Conservation (phyloP, 1,284 basidiomycete species). For the Ceratobasidium papillatum region DNA sequence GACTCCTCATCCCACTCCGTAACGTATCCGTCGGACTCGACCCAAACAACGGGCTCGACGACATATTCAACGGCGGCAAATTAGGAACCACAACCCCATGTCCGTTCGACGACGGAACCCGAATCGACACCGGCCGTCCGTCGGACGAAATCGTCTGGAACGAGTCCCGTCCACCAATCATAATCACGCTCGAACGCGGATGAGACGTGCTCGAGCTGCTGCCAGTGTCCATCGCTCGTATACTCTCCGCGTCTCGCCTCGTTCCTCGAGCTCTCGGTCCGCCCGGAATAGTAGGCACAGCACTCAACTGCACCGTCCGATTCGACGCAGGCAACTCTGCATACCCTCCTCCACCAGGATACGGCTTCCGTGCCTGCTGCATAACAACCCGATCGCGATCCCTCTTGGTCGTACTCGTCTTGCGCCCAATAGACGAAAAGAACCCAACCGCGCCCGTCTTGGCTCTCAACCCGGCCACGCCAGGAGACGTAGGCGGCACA, state of each 20-base stretch:
- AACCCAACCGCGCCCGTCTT: conserved; percentile 57
- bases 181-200: conserved; percentile 41
- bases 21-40: background rate
- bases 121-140: conserved; percentile 33
- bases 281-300: conserved; percentile 68
- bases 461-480: conserved; percentile 22
- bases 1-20: conserved; percentile 30
- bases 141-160: conserved; percentile 34
- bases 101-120: conserved; percentile 37
- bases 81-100: conserved; percentile 29
- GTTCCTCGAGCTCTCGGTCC: conserved; percentile 70
- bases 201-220: background rate
- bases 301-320: conserved; percentile 51
- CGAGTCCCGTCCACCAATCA: conserved; percentile 40
- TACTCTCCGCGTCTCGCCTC: background rate
- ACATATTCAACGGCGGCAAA: background rate
- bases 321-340: conserved; percentile 47
- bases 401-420: conserved; percentile 62
- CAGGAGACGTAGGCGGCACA: conserved; percentile 45
- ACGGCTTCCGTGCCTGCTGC: conserved; percentile 14
- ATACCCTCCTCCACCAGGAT: conserved; percentile 46
- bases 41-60: background rate
- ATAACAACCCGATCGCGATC: conserved; percentile 23
- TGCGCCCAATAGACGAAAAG: conserved; percentile 77
- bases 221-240: background rate